Conservation (phyloP, 352 stramenopile species). For the Globisporangium iwayamae region DNA sequence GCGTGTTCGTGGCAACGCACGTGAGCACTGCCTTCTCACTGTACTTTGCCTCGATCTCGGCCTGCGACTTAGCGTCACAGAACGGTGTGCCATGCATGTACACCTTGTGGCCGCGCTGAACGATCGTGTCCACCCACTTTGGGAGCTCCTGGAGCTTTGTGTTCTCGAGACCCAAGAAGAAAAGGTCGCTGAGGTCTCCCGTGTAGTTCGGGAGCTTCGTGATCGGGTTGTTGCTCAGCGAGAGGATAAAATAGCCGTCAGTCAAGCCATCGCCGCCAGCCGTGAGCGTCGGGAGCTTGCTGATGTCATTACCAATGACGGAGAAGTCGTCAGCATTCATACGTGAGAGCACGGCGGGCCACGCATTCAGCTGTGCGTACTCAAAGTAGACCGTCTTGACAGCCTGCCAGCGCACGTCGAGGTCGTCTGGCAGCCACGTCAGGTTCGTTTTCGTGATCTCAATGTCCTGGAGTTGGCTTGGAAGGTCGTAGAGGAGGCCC, state of each 20-base stretch:
- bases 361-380: slow-evolving; percentile 10
- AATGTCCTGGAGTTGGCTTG: slow-evolving; percentile 19
- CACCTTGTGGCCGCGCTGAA: background rate
- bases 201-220: background rate
- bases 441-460: slow-evolving; percentile 23
- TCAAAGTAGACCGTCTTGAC: slow-evolving; percentile 26
- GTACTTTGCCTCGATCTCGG: slow-evolving; percentile 1
- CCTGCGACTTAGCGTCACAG: slow-evolving; percentile 5
- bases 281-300: background rate
- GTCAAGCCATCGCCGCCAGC: background rate
- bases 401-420: slow-evolving; percentile 16
- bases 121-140: background rate
- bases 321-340: slow-evolving; percentile 18
- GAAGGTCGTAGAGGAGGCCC: slow-evolving; percentile 16
- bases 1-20: slow-evolving; percentile 9
- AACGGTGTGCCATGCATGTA: slow-evolving; percentile 16
- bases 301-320: slow-evolving; percentile 21
- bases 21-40: slow-evolving; percentile 3
- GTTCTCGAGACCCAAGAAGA: slow-evolving; percentile 16
- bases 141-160: slow-evolving; percentile 11
- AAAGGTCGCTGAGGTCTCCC: background rate
- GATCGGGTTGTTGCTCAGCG: slow-evolving; percentile 20
- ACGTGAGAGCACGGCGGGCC: slow-evolving; percentile 9
- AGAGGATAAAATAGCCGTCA: slow-evolving; percentile 7
- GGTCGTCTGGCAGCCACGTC: slow-evolving; percentile 15